phyloP scores from a whole-genome alignment of 495 filamentous ascomycete species.

The Lasiosphaeris hirsuta region DNA sequence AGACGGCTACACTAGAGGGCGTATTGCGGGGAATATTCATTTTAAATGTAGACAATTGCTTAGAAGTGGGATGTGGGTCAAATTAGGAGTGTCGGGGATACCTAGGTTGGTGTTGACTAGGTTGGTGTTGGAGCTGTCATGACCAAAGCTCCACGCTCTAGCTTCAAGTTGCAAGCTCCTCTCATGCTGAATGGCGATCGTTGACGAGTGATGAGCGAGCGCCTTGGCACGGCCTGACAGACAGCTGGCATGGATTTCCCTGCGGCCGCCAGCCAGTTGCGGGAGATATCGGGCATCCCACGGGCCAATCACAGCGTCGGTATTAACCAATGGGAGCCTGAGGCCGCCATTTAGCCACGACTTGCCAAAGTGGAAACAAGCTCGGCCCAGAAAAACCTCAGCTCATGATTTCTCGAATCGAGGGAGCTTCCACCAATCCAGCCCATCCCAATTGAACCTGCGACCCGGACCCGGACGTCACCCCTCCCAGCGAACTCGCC shows the following conservation, averaged over 20 bases:
- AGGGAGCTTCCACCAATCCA: conserved; percentile 14
- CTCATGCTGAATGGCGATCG: too few relatives aligned
- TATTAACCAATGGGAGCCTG: conserved; percentile 27
- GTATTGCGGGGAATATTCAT: background rate
- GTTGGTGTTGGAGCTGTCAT: too few relatives aligned
- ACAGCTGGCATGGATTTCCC: background rate
- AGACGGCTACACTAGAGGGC: conserved; percentile 60
- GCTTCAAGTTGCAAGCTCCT: too few relatives aligned
- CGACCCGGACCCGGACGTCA: conserved; percentile 3
- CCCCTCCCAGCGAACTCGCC: background rate
- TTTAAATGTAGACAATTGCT: too few relatives aligned
- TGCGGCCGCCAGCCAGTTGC: conserved; percentile 5
- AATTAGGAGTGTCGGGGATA: too few relatives aligned
- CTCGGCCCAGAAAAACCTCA: conserved; percentile 51
- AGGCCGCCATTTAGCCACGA: conserved; percentile 22
- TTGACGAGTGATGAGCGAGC: too few relatives aligned
- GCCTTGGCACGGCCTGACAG: too few relatives aligned
- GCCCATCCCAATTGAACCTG: conserved; percentile 34
- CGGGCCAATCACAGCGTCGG: conserved; percentile 26
- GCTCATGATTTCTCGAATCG: conserved; percentile 24
- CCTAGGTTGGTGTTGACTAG: too few relatives aligned
- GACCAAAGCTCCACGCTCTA: too few relatives aligned
- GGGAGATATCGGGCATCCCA: conserved; percentile 24
- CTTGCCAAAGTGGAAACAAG: conserved; percentile 32
- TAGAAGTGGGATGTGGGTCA: too few relatives aligned